phyloP scores from a whole-genome alignment of 306 rosid genomes.

The Castanea crenata region DNA sequence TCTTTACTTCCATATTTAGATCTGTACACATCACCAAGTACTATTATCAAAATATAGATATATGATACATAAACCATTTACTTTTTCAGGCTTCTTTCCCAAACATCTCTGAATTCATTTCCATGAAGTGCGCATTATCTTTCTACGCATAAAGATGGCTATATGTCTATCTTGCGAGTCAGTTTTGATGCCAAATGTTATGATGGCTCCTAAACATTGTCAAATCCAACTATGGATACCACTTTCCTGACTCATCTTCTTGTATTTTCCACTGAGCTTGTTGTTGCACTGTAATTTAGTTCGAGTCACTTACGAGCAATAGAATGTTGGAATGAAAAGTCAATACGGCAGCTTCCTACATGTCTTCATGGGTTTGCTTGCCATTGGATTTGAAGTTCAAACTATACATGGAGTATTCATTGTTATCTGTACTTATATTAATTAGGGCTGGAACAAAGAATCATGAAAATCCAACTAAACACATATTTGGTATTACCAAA shows the following conservation, averaged over 20 bases:
- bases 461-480: no score
- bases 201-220: not conserved
- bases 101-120: slow-evolving; percentile 16
- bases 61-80: not conserved
- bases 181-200: not conserved
- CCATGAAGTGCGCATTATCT: slow-evolving; percentile 35
- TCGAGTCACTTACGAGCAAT: not conserved
- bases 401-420: not conserved
- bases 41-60: no score
- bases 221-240: not conserved
- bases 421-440: not conserved
- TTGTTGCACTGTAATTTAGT: not conserved
- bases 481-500: no score
- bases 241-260: not conserved
- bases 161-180: not conserved
- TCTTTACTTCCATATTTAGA: not conserved
- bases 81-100: slow-evolving; percentile 36
- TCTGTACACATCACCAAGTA: not conserved
- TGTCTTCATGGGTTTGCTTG: not conserved
- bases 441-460: not conserved
- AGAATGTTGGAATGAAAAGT: not conserved
- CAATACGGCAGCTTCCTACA: not conserved
- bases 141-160: slow-evolving; percentile 21
- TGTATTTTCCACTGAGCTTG: not conserved
- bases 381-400: not conserved